Evolutionary conservation across 148 eudicot species (phyloP).

Genomic region (Persicaria tinctoria): DNA sequence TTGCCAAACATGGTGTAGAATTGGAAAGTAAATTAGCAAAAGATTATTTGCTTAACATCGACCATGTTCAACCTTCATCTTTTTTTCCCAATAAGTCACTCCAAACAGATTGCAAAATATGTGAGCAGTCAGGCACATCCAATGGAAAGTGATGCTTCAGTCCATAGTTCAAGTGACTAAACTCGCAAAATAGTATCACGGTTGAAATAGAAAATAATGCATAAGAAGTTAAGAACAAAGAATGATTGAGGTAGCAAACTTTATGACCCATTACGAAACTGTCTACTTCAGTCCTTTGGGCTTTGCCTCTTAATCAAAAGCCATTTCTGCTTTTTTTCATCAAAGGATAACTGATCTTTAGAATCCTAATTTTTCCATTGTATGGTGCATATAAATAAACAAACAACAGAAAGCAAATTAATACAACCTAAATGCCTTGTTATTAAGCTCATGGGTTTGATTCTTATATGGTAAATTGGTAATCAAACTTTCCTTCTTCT

Average conservation of each 20-base stretch:
- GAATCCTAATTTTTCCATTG: not conserved
- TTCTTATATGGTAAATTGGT: not conserved
- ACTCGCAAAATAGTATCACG: not conserved
- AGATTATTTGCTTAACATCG: no score
- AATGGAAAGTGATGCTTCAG: not conserved
- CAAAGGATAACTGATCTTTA: not conserved
- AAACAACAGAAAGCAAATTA: not conserved
- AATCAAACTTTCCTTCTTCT: not conserved
- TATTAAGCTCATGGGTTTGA: not conserved
- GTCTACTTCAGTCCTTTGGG: not conserved
- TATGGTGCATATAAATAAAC: not conserved
- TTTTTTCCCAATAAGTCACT: not conserved
- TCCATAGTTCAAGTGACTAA: not conserved
- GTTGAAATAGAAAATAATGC: not conserved
- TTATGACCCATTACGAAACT: not conserved
- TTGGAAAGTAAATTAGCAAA: not conserved
- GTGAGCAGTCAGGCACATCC: not conserved
- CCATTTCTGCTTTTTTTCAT: not conserved
- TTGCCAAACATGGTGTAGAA: not conserved
- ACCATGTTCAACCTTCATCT: not conserved
- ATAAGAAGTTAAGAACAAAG: not conserved
- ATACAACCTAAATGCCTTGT: not conserved
- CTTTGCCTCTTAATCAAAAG: not conserved
- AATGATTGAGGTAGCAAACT: not conserved
- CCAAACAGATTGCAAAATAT: not conserved